A percentile compares a stretch with the other conserved stretches of the same genome.
Conservation (phyloP, 352 stramenopile genomes). For the Achlya hypogyna region DNA sequence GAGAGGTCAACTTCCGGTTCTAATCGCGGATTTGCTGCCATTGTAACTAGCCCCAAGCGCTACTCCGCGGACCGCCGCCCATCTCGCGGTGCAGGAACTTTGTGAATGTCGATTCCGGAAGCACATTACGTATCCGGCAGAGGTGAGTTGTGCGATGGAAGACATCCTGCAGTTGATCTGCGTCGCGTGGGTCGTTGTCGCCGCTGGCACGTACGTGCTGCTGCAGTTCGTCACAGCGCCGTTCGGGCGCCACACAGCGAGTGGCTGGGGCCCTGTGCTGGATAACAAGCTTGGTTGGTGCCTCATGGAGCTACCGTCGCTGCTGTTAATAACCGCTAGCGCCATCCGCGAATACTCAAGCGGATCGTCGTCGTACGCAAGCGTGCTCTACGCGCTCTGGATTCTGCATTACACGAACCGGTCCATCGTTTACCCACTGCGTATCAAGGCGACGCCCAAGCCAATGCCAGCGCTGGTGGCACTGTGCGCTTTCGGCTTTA, state of each 20-base stretch:
- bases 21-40: too few relatives aligned
- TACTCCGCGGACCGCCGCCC: too few relatives aligned
- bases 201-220: not conserved
- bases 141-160: not conserved
- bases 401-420: slow-evolving; percentile 59
- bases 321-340: slow-evolving; percentile 47
- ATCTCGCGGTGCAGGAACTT: too few relatives aligned
- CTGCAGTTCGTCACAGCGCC: slow-evolving; percentile 36
- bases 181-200: not conserved
- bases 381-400: slow-evolving; percentile 49
- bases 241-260: slow-evolving; percentile 45
- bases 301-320: slow-evolving; percentile 59
- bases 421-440: slow-evolving; percentile 57
- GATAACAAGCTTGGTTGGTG: slow-evolving; percentile 53
- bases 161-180: not conserved
- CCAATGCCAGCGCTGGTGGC: slow-evolving; percentile 52
- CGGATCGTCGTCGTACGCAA: not conserved
- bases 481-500: slow-evolving; percentile 48
- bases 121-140: too few relatives aligned
- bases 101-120: too few relatives aligned
- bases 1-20: too few relatives aligned
- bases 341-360: slow-evolving; percentile 25
- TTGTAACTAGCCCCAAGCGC: too few relatives aligned
- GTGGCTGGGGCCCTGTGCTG: slow-evolving; percentile 47
- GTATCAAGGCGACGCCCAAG: slow-evolving; percentile 45